phyloP scores from a whole-genome alignment of 140 eudicot species.

The Senecio squalidus region DNA sequence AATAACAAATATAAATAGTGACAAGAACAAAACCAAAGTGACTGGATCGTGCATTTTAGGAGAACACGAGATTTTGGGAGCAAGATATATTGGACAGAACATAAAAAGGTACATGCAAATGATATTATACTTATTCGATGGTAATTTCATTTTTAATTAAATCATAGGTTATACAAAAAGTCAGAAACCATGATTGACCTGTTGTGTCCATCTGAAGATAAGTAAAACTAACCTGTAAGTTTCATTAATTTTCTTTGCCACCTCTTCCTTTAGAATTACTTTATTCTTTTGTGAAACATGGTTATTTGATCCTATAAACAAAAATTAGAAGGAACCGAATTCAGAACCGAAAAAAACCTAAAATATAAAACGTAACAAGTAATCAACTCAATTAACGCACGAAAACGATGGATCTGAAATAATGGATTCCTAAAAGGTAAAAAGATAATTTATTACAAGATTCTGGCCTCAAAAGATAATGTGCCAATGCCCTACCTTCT shows the following conservation, averaged over 20 bases:
- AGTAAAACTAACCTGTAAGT: slow-evolving; percentile 38
- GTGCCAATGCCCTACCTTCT: slow-evolving; percentile 43
- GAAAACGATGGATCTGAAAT: background rate
- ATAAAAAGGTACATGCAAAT: background rate
- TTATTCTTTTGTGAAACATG: slow-evolving; percentile 35
- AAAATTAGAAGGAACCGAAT: background rate
- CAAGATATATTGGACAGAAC: background rate
- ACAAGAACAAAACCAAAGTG: background rate
- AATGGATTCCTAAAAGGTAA: background rate
- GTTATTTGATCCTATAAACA: slow-evolving; percentile 26
- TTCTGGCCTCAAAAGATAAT: slow-evolving; percentile 8
- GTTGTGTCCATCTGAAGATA: slow-evolving; percentile 1
- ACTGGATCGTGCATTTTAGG: background rate
- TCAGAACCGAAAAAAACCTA: background rate
- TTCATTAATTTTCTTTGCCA: slow-evolving; percentile 63
- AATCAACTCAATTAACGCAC: slow-evolving; percentile 4
- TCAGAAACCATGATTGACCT: slow-evolving; percentile 9
- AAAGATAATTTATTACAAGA: background rate
- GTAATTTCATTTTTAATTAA: background rate
- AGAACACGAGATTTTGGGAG: background rate
- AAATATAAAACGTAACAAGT: slow-evolving; percentile 1
- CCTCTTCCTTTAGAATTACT: slow-evolving; percentile 48
- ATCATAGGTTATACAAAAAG: background rate
- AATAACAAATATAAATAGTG: slow-evolving; percentile 3
- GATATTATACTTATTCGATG: background rate